These are phyloP conservation scores for Epichloe uncinata DNA, from an alignment of 2,329 filamentous ascomycete species.

Conservation along the genomic window DNA sequence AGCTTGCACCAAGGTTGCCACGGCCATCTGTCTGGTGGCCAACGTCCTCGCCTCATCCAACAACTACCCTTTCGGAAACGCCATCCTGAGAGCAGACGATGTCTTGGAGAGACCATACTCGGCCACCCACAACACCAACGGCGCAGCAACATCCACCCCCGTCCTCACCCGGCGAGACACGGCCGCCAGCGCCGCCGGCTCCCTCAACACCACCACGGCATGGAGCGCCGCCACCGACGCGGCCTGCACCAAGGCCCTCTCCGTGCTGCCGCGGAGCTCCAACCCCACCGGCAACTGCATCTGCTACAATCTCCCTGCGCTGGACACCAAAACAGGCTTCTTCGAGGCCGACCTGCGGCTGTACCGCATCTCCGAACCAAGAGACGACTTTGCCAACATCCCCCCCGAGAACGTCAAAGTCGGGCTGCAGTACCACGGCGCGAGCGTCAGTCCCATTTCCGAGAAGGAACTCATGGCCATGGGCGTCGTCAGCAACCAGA, in stretches of 20 bases:
- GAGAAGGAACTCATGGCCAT: constrained; percentile 13
- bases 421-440: constrained; percentile 39
- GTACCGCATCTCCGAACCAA: constrained; percentile 52
- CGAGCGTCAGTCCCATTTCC: constrained; percentile 22
- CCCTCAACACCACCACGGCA: constrained; percentile 37
- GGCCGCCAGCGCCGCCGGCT: constrained; percentile 15
- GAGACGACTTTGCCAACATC: constrained; percentile 38
- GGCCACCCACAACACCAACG: not conserved
- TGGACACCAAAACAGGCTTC: constrained; percentile 52
- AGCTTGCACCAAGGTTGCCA: not conserved
- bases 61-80: not conserved
- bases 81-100: constrained; percentile 4
- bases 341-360: constrained; percentile 69
- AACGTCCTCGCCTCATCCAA: not conserved
- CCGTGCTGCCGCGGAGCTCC: constrained; percentile 39
- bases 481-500: constrained; percentile 11
- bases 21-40: constrained; percentile 1
- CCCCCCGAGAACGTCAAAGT: constrained; percentile 38
- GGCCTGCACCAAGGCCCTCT: constrained; percentile 47
- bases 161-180: not conserved
- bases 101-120: constrained; percentile 4
- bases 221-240: constrained; percentile 43
- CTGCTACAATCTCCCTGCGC: constrained; percentile 65
- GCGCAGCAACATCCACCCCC: not conserved
- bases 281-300: constrained; percentile 68